Percentiles rank a stretch among this genome's conserved stretches.
These are phyloP conservation scores for Anthracocystis setariae DNA, from an alignment of 1,284 basidiomycete species.

Conservation along the genomic window DNA sequence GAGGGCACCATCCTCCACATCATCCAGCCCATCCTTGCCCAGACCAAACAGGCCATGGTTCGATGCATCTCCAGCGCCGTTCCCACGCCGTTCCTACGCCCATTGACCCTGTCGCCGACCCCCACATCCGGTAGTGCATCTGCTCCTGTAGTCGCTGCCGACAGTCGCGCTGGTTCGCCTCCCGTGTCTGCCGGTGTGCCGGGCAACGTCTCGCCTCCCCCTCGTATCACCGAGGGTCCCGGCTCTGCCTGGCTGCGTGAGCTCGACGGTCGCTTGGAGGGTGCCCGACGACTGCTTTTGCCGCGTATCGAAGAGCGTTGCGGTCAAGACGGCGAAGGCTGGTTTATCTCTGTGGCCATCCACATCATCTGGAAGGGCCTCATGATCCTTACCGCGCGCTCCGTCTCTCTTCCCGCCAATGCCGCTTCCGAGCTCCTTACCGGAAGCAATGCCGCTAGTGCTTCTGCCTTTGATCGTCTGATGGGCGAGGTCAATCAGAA, in stretches of 20 bases:
- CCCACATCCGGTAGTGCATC: constrained; percentile 26
- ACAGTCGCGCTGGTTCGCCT: constrained; percentile 22
- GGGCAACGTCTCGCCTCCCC: constrained; percentile 39
- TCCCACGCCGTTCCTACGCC: constrained; percentile 51
- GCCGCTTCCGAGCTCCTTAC: constrained; percentile 26
- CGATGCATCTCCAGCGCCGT: constrained; percentile 55
- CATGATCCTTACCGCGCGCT: constrained; percentile 57
- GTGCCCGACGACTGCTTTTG: constrained; percentile 54
- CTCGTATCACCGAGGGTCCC: constrained; percentile 25
- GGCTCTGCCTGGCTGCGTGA: constrained; percentile 59
- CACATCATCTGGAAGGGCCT: constrained; percentile 66
- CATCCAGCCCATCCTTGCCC: constrained; percentile 61
- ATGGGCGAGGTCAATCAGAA: constrained; percentile 47
- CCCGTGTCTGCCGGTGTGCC: constrained; percentile 15
- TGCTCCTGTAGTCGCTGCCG: background rate
- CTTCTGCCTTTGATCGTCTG: constrained; percentile 42
- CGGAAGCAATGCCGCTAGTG: constrained; percentile 39
- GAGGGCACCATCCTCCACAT: constrained; percentile 65
- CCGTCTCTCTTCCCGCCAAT: constrained; percentile 45
- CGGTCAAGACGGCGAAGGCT: constrained; percentile 63
- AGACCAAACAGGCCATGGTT: constrained; percentile 53
- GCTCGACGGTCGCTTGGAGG: constrained; percentile 62
- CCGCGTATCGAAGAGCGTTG: constrained; percentile 63
- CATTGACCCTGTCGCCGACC: constrained; percentile 38
- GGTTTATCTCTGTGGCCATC: constrained; percentile 66